Evolutionary conservation across 345 rosid genomes (phyloP).

Genomic region (Psidium friedrichsthalianum): DNA sequence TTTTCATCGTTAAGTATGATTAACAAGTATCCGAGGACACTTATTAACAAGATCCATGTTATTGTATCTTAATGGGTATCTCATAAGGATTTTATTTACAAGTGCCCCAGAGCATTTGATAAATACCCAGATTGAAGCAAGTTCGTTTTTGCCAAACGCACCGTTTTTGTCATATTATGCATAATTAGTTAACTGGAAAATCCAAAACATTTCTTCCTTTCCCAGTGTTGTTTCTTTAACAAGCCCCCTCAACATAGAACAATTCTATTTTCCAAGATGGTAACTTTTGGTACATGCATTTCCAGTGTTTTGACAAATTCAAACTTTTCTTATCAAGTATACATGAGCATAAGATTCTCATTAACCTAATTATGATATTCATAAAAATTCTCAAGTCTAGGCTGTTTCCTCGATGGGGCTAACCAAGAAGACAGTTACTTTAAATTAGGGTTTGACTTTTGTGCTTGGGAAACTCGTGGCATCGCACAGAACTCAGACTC

Average conservation of each 20-base stretch:
- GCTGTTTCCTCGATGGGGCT: not conserved
- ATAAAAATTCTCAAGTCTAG: not conserved
- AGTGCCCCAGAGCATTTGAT: not conserved
- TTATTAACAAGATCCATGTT: not conserved
- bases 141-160: not conserved
- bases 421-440: not conserved
- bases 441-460: not conserved
- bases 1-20: not conserved
- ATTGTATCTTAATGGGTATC: not conserved
- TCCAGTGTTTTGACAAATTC: not conserved
- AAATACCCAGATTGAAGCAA: not conserved
- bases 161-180: not conserved
- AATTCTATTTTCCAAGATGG: not conserved
- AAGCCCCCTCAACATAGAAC: not conserved
- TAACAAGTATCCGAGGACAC: not conserved
- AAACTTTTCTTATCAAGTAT: not conserved
- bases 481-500: not conserved
- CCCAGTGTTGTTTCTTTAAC: not conserved
- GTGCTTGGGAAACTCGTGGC: not conserved
- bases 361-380: not conserved
- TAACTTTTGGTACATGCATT: not conserved
- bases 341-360: not conserved
- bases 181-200: not conserved
- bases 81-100: not conserved
- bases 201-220: not conserved